phyloP scores from a whole-genome alignment of 106 monocot species.

The Dendrobium catenatum region DNA sequence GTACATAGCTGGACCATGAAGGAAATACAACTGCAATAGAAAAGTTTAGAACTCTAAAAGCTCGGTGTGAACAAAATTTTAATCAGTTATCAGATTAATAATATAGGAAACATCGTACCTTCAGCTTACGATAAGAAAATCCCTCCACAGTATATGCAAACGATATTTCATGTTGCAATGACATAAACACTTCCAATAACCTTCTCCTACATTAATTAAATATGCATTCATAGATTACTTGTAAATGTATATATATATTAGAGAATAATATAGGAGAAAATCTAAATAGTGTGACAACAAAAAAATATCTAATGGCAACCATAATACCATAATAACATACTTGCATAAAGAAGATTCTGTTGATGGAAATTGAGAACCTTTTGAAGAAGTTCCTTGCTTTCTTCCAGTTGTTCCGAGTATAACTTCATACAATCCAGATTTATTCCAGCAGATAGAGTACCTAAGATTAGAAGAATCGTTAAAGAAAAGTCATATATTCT shows the following conservation, averaged over 20 bases:
- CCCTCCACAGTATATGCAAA: constrained; percentile 16
- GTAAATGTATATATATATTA: background rate
- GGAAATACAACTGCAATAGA: background rate
- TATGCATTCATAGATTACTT: constrained; percentile 2
- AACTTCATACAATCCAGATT: constrained; percentile 77
- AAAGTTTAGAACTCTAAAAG: background rate
- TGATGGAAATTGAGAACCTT: constrained; percentile 61
- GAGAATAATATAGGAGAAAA: background rate
- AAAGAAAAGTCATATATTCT: background rate
- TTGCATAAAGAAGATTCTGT: constrained; percentile 88
- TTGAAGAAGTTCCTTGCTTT: constrained; percentile 90
- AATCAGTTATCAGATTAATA: background rate
- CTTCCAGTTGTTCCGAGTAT: constrained; percentile 89
- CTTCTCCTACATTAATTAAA: constrained; percentile 52
- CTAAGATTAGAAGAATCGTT: constrained; percentile 25
- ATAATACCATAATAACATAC: constrained; percentile 25
- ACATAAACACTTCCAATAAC: constrained; percentile 60
- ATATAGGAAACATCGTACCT: constrained; percentile 28
- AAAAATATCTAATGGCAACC: background rate
- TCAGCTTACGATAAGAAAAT: constrained; percentile 53
- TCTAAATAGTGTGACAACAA: background rate
- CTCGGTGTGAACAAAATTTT: background rate
- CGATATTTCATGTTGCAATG: constrained; percentile 17
- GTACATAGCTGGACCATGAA: background rate
- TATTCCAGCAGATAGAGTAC: constrained; percentile 96